Percentiles rank a stretch among this genome's conserved stretches.
Conservation (phyloP, 306 rosid genomes). For the Quercus suber region DNA sequence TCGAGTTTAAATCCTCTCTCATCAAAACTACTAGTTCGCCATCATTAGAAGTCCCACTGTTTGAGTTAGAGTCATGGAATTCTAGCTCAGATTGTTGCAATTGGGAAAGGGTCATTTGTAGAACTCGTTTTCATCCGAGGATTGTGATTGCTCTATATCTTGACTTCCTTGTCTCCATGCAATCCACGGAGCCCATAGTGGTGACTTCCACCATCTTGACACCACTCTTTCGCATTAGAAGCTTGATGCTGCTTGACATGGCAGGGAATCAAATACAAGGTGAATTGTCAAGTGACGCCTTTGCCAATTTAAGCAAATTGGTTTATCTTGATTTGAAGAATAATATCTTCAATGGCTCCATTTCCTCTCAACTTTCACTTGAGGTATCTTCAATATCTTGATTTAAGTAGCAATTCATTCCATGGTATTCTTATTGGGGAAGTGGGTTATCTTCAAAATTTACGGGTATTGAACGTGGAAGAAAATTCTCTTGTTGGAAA, state of each 20-base stretch:
- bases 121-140: neutral
- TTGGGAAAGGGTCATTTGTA: slow-evolving; percentile 23
- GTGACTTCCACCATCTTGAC: slow-evolving; percentile 4
- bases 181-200: neutral
- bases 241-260: slow-evolving; percentile 19
- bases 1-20: slow-evolving; percentile 24
- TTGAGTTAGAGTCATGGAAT: slow-evolving; percentile 20
- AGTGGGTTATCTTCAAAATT: too few species aligned
- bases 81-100: slow-evolving; percentile 25
- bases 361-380: too few species aligned
- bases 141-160: slow-evolving; percentile 8
- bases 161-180: neutral
- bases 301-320: slow-evolving; percentile 25
- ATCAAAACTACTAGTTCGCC: neutral
- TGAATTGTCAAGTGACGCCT: neutral
- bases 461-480: too few species aligned
- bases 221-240: slow-evolving; percentile 23
- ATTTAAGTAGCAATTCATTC: slow-evolving; percentile 15
- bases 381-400: too few species aligned
- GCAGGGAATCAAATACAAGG: slow-evolving; percentile 6
- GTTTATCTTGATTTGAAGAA: slow-evolving; percentile 15
- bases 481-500: neutral
- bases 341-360: too few species aligned
- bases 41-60: neutral
- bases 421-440: too few species aligned